phyloP scores from a whole-genome alignment of 768 basidiomycete genomes.

The Amanita brunnescens region DNA sequence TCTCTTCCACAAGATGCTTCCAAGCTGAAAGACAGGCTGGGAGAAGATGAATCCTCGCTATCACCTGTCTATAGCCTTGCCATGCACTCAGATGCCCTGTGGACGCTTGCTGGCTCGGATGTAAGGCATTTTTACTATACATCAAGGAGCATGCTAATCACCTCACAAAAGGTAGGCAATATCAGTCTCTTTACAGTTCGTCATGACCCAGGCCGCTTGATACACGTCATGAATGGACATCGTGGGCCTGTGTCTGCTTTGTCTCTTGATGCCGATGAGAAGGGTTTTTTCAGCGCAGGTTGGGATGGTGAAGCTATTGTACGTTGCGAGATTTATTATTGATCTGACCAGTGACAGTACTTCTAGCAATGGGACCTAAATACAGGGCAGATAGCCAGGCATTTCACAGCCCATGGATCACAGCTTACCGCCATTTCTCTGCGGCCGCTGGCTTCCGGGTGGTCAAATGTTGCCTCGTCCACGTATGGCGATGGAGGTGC shows the following conservation, averaged over 20 bases:
- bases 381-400: constrained; percentile 70
- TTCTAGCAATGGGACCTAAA: constrained; percentile 96
- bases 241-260: constrained; percentile 81
- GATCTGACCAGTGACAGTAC: not conserved
- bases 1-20: constrained; percentile 26
- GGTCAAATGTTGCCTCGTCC: constrained; percentile 18
- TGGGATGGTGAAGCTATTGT: constrained; percentile 92
- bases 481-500: not conserved
- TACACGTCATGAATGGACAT: constrained; percentile 69
- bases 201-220: constrained; percentile 79
- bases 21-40: constrained; percentile 19
- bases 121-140: constrained; percentile 37
- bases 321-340: constrained; percentile 23
- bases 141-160: constrained; percentile 9
- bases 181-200: constrained; percentile 91
- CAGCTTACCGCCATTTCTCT: constrained; percentile 79
- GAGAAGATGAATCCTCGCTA: constrained; percentile 42
- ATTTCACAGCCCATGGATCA: constrained; percentile 73
- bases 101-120: constrained; percentile 82
- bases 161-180: constrained; percentile 56
- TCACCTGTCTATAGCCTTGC: constrained; percentile 85
- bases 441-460: constrained; percentile 46
- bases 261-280: constrained; percentile 72
- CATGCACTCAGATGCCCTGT: constrained; percentile 89
- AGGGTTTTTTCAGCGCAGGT: constrained; percentile 80